These are phyloP conservation scores for Aspergillus luchuensis DNA, from an alignment of 2,329 filamentous ascomycete genomes.

Conservation along the genomic window DNA sequence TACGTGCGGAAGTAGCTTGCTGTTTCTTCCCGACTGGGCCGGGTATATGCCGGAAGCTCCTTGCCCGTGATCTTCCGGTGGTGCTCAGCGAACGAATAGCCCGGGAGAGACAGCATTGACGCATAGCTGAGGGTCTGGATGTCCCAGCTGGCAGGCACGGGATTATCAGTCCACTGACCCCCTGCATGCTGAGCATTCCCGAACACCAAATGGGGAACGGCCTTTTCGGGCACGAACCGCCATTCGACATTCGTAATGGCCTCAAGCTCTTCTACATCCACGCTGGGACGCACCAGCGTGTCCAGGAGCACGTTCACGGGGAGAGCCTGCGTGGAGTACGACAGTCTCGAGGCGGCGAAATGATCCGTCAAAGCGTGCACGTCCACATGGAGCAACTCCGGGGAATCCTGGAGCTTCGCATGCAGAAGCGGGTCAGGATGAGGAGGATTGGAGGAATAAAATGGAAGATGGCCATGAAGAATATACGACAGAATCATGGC, in stretches of 20 bases:
- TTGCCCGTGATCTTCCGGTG: constrained; percentile 46
- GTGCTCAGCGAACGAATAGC: constrained; percentile 60
- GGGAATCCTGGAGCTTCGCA: constrained; percentile 52
- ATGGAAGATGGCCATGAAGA: constrained; percentile 62
- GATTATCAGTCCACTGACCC: constrained; percentile 62
- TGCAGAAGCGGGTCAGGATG: constrained; percentile 62
- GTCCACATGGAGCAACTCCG: constrained; percentile 53
- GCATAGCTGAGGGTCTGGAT: constrained; percentile 64
- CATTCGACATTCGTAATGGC: constrained; percentile 57
- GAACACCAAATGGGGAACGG: constrained; percentile 57
- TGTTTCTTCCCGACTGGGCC: constrained; percentile 58
- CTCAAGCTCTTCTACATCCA: constrained; percentile 58
- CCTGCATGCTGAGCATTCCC: constrained; percentile 55
- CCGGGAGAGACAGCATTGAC: constrained; percentile 62
- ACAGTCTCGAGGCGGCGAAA: constrained; percentile 58
- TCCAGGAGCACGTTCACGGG: constrained; percentile 63
- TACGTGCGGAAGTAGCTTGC: constrained; percentile 59
- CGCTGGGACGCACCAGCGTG: constrained; percentile 60
- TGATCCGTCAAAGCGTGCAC: constrained; percentile 56
- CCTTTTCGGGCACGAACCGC: constrained; percentile 53
- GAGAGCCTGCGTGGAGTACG: constrained; percentile 63
- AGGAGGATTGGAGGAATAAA: constrained; percentile 52
- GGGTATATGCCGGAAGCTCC: constrained; percentile 53
- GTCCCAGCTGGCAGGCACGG: constrained; percentile 54
- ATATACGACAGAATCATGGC: constrained; percentile 65